phyloP scores from a whole-genome alignment of 345 rosid species.

The Acer saccharum region DNA sequence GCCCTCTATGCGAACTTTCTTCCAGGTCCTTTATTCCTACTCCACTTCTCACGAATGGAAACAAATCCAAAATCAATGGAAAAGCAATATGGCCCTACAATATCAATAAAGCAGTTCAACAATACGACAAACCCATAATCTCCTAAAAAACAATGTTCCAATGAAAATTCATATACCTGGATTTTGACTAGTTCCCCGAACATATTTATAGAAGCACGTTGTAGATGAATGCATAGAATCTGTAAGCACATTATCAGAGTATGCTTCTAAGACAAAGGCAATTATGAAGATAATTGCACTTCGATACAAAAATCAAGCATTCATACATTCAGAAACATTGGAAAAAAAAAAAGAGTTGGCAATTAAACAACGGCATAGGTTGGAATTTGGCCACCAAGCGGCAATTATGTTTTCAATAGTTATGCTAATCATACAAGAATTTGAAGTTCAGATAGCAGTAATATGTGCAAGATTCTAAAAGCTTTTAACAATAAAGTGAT shows the following conservation, averaged over 20 bases:
- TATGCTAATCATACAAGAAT: not conserved
- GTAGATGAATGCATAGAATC: slow-evolving; percentile 87
- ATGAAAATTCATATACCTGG: slow-evolving; percentile 43
- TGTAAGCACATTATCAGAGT: slow-evolving; percentile 37
- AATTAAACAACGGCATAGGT: not conserved
- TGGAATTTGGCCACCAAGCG: not conserved
- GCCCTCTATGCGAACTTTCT: slow-evolving; percentile 25
- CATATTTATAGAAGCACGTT: slow-evolving; percentile 62
- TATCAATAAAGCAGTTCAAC: not conserved
- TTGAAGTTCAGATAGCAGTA: not conserved
- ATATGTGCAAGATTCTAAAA: not conserved
- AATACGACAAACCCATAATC: not conserved
- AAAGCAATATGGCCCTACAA: slow-evolving; percentile 66
- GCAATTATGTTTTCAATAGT: not conserved
- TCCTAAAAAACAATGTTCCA: not conserved
- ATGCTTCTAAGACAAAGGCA: not conserved
- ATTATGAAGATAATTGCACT: not conserved
- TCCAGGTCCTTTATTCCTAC: slow-evolving; percentile 30
- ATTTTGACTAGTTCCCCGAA: slow-evolving; percentile 71
- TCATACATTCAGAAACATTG: not conserved
- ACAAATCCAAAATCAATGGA: slow-evolving; percentile 58
- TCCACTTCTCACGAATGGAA: slow-evolving; percentile 36
- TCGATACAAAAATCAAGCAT: not conserved
- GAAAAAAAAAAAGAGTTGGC: not conserved
- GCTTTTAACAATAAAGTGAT: not conserved